A percentile compares a stretch with the other conserved stretches of the same genome.
phyloP scores from a whole-genome alignment of 768 basidiomycete genomes.

The Suillus ampliporus region DNA sequence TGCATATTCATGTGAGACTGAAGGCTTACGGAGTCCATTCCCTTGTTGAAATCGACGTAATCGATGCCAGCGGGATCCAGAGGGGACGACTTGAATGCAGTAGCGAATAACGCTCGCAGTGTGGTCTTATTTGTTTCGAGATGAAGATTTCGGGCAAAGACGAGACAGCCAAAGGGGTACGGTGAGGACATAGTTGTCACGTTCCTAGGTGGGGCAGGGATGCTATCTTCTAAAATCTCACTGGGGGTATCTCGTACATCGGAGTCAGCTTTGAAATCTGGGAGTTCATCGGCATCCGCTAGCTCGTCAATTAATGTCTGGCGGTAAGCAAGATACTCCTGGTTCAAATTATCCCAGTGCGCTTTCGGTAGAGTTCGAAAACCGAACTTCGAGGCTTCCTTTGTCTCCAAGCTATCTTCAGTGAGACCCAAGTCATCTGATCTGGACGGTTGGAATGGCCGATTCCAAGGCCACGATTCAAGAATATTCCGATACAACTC shows the following conservation, averaged over 20 bases:
- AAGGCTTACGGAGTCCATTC: slow-evolving; percentile 67
- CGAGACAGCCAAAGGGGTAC: slow-evolving; percentile 69
- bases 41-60: slow-evolving; percentile 82
- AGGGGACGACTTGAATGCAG: slow-evolving; percentile 38
- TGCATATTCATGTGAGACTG: too few species aligned
- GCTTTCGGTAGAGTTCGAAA: slow-evolving; percentile 61
- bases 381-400: slow-evolving; percentile 62
- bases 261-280: not conserved
- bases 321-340: slow-evolving; percentile 73
- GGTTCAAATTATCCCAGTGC: slow-evolving; percentile 67
- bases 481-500: slow-evolving; percentile 51
- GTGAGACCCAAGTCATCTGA: not conserved
- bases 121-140: slow-evolving; percentile 84
- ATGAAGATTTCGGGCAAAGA: slow-evolving; percentile 74
- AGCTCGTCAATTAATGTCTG: slow-evolving; percentile 57
- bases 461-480: slow-evolving; percentile 67
- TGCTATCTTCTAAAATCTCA: not conserved
- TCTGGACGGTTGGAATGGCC: slow-evolving; percentile 1
- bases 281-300: slow-evolving; percentile 20
- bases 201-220: slow-evolving; percentile 1
- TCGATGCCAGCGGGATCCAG: slow-evolving; percentile 52
- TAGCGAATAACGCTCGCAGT: slow-evolving; percentile 61
- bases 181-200: slow-evolving; percentile 36
- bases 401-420: slow-evolving; percentile 15
- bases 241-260: not conserved